Evolutionary conservation across 148 eudicot species (phyloP).

Genomic region (Chenopodium berlandieri): DNA sequence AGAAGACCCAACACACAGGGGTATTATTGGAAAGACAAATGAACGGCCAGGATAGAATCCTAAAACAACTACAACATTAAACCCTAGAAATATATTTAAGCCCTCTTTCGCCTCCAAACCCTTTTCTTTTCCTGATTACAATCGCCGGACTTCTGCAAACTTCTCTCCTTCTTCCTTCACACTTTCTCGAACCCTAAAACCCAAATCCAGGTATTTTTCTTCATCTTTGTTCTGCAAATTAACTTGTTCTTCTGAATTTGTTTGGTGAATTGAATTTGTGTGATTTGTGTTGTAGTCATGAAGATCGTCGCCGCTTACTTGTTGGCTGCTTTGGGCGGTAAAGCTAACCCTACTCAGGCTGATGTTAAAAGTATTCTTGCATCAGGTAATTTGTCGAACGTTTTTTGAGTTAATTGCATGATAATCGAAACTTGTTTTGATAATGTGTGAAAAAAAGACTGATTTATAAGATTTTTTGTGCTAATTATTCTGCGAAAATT

Average conservation of each 20-base stretch:
- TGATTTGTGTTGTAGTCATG: conserved; percentile 33
- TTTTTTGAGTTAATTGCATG: neutral
- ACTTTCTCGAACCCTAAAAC: neutral
- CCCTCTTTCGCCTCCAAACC: neutral
- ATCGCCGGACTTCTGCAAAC: conserved; percentile 5
- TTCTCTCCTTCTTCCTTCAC: neutral
- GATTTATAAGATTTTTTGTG: no score
- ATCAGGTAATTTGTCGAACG: conserved; percentile 38
- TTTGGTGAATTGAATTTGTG: neutral
- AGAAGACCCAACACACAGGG: neutral
- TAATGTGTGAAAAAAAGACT: no score
- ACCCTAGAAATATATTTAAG: conserved; percentile 30
- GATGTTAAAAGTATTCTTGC: conserved; percentile 57
- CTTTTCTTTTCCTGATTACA: neutral
- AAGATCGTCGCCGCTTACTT: conserved; percentile 74
- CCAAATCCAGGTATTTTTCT: neutral
- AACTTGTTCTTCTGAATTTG: neutral
- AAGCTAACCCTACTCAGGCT: conserved; percentile 44
- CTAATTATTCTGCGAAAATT: no score
- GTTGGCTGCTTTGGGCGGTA: conserved; percentile 85
- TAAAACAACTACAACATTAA: neutral
- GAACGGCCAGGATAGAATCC: conserved; percentile 29
- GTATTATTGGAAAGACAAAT: neutral
- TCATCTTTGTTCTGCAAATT: neutral
- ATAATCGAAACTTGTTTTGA: neutral